Base-by-base conservation (phyloP, 257 asterid genomes). In the Hygrophila difformis region DNA sequence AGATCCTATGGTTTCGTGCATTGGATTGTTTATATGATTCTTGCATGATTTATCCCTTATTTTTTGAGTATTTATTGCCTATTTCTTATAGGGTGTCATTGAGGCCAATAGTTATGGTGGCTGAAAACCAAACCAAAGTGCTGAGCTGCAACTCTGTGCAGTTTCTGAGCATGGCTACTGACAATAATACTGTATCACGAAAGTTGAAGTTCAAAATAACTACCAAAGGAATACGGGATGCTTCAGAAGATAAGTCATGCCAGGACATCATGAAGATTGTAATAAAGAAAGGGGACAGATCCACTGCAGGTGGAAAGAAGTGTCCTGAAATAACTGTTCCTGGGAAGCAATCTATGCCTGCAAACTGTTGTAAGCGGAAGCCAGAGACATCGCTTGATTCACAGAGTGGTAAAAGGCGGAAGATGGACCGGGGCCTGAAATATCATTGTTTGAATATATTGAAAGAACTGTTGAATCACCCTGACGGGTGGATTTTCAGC, bases 151-250 rank as follows among this genome's bases (percentile, higher is more conserved):
- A 21, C 18, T 43, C 58, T 8, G 8, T 54, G 42, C 65, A 19
- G 39, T 53, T 66, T 28, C 8, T 51, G 21, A 28, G 44, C 40
- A 70, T 66, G 79, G 13, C 50, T 5, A 60, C 74, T 46, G 60
- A 39, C 14, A 75, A 52, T 35, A 56, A 43, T 41, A 41, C 52
- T 11, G 51, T 43, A n/a, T 37, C 43, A 18, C 62, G 60, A 62
- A 68, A 44, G 29, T 21, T 70, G 55, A 81, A 69, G 63, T 63
- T 76, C 60, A 78, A 74, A 72, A 44, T 84, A 17, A 62, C 72
- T 36, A 37, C 57, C 29, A 76, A 65, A 59, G 70, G 74, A 13
- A 36, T 62, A 20, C 48, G 65, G 24, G 23, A 13, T 33, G 70
- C 36, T 43, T 53, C 71, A 7, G 76, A 44, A 49, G 63, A 38